phyloP scores from a whole-genome alignment of 129 eudicot species.

The Smallanthus sonchifolius region DNA sequence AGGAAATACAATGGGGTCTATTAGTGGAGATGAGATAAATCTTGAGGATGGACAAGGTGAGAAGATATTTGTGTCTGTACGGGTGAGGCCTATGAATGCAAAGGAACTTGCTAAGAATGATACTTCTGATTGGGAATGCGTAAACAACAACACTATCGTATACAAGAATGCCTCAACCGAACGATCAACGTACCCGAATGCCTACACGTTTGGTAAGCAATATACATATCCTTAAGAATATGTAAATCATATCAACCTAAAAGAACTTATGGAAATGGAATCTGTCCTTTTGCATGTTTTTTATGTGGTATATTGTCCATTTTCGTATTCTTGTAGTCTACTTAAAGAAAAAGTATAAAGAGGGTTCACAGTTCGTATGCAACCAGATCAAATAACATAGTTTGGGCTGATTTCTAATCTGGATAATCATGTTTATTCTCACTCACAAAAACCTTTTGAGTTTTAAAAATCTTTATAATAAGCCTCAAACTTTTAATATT shows the following conservation, averaged over 20 bases:
- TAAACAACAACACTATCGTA: conserved; percentile 57
- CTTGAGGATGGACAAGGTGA: conserved; percentile 49
- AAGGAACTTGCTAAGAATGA: conserved; percentile 58
- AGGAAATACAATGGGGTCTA: conserved; percentile 44
- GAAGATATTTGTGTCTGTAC: conserved; percentile 78
- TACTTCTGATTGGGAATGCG: conserved; percentile 77
- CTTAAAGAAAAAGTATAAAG: background rate
- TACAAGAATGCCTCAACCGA: conserved; percentile 53
- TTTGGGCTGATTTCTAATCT: background rate
- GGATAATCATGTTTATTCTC: background rate
- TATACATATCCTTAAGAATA: background rate
- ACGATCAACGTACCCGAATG: conserved; percentile 57
- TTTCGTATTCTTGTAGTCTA: background rate
- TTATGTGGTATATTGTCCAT: background rate
- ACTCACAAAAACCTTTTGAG: background rate
- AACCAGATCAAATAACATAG: background rate
- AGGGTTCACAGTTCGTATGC: background rate
- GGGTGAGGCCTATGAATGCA: conserved; percentile 84
- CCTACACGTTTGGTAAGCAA: conserved; percentile 72
- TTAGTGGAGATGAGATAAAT: conserved; percentile 36
- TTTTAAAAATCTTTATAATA: background rate
- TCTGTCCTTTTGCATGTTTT: background rate
- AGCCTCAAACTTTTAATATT: background rate
- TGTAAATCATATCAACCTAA: background rate
- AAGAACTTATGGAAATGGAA: background rate